Conservation (phyloP, 2,329 filamentous ascomycete species). For the Sarocladium kiliense region DNA sequence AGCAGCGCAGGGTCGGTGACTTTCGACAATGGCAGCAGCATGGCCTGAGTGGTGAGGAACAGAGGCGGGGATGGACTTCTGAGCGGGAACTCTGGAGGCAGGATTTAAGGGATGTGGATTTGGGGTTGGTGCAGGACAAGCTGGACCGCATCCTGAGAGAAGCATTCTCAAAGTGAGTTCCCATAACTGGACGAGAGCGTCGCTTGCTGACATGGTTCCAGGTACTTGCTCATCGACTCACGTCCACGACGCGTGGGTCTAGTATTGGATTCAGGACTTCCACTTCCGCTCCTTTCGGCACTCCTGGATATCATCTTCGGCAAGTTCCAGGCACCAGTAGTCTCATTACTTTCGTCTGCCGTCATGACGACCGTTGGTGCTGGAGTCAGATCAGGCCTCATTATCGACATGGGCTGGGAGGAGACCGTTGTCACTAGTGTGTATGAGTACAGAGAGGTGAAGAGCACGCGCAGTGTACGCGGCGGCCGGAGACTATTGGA, state of each 20-base stretch:
- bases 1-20: slow-evolving; percentile 74
- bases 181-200: not conserved
- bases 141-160: slow-evolving; percentile 78
- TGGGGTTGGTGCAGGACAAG: slow-evolving; percentile 79
- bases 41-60: not conserved
- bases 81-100: slow-evolving; percentile 73
- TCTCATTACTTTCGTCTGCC: slow-evolving; percentile 75
- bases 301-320: slow-evolving; percentile 74
- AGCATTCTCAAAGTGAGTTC: slow-evolving; percentile 70
- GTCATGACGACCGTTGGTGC: slow-evolving; percentile 71
- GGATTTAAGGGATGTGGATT: slow-evolving; percentile 67
- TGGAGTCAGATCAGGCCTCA: slow-evolving; percentile 77
- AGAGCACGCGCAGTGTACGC: slow-evolving; percentile 63
- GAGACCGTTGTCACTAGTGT: slow-evolving; percentile 83
- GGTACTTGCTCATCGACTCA: slow-evolving; percentile 65
- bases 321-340: slow-evolving; percentile 71
- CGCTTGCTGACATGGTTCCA: slow-evolving; percentile 21
- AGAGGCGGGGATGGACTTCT: slow-evolving; percentile 45
- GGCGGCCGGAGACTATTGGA: slow-evolving; percentile 68
- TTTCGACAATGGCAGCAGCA: slow-evolving; percentile 65
- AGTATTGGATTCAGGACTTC: slow-evolving; percentile 71
- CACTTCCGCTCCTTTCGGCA: slow-evolving; percentile 71
- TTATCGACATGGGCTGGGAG: slow-evolving; percentile 88
- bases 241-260: slow-evolving; percentile 70
- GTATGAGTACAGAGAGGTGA: slow-evolving; percentile 85